Conservation (phyloP, 768 basidiomycete genomes). For the Xerocomellus dryophilus region DNA sequence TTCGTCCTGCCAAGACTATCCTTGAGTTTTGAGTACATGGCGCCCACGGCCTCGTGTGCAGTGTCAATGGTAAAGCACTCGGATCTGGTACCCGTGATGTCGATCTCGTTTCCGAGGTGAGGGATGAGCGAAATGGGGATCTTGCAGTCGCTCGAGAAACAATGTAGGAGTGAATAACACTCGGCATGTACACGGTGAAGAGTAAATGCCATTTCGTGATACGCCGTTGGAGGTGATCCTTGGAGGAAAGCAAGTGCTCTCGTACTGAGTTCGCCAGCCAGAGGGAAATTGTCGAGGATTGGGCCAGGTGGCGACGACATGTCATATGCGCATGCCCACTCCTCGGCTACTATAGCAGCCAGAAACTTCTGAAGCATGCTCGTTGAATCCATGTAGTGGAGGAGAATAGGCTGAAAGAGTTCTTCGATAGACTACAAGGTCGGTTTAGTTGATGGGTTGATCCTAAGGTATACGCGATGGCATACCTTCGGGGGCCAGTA, state of each 20-base stretch:
- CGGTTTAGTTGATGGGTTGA: neutral
- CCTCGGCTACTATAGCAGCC: conserved; percentile 81
- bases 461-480: neutral
- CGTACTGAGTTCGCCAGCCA: conserved; percentile 66
- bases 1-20: conserved; percentile 71
- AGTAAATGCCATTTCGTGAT: conserved; percentile 86
- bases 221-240: conserved; percentile 67
- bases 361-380: conserved; percentile 92
- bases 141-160: conserved; percentile 86
- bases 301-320: conserved; percentile 31
- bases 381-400: conserved; percentile 78
- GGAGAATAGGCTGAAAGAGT: conserved; percentile 71
- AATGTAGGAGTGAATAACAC: conserved; percentile 73
- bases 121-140: conserved; percentile 79
- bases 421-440: conserved; percentile 47
- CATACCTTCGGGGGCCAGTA: conserved; percentile 63
- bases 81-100: conserved; percentile 60
- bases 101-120: conserved; percentile 70
- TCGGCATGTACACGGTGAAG: conserved; percentile 79
- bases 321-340: conserved; percentile 77
- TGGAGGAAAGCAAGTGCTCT: conserved; percentile 74
- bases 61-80: conserved; percentile 78
- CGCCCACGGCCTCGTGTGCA: conserved; percentile 66
- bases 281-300: conserved; percentile 53
- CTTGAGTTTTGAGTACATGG: conserved; percentile 72